Evolutionary conservation across 345 rosid genomes (phyloP).

Genomic region (Acer yangbiense): DNA sequence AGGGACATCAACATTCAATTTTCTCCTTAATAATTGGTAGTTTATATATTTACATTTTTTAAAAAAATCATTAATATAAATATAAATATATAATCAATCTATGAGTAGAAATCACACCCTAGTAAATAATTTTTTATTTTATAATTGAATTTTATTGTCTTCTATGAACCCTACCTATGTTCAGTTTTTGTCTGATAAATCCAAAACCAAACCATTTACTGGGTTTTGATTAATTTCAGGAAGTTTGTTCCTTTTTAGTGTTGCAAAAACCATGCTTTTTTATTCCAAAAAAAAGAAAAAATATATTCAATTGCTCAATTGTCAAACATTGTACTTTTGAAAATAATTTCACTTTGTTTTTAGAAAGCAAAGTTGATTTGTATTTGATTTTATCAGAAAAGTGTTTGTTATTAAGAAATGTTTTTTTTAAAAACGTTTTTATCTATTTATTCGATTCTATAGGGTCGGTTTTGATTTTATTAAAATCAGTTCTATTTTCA

Average conservation of each 20-base stretch:
- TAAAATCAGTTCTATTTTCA: too few relatives aligned
- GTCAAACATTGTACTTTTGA: neutral
- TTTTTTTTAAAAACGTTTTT: too few relatives aligned
- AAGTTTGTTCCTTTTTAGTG: slow-evolving; percentile 29
- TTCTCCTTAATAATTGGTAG: neutral
- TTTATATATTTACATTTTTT: too few relatives aligned
- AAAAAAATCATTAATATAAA: neutral
- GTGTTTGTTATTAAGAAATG: too few relatives aligned
- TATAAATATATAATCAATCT: neutral
- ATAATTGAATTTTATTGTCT: slow-evolving; percentile 12
- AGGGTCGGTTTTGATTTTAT: too few relatives aligned
- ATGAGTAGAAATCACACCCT: neutral
- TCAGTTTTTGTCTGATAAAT: slow-evolving; percentile 44
- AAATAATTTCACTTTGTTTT: neutral
- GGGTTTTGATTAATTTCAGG: slow-evolving; percentile 26
- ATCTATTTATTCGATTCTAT: too few relatives aligned
- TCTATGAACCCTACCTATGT: slow-evolving; percentile 14
- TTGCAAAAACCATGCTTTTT: slow-evolving; percentile 30
- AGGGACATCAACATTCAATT: neutral
- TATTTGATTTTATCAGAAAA: too few relatives aligned
- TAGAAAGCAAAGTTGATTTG: neutral
- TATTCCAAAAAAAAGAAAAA: too few relatives aligned
- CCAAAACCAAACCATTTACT: slow-evolving; percentile 41
- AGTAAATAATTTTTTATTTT: slow-evolving; percentile 2
- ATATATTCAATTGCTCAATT: neutral